Conservation (phyloP, 2,329 filamentous ascomycete species). For the Colletotrichum sp. region DNA sequence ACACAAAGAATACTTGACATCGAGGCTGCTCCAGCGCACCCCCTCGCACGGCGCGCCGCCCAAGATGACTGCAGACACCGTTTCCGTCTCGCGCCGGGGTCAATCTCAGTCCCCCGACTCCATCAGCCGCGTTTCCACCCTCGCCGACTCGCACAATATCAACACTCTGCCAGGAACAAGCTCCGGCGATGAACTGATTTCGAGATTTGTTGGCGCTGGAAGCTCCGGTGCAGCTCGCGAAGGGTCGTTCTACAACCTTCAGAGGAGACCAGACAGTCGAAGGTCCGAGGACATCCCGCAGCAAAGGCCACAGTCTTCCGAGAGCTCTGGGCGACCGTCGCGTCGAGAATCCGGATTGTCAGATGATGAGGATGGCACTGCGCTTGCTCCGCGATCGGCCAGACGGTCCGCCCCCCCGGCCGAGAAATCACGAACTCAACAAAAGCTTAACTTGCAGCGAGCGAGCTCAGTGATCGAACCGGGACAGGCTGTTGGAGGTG, state of each 20-base stretch:
- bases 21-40: constrained; percentile 68
- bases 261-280: constrained; percentile 29
- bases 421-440: constrained; percentile 71
- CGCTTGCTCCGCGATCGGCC: constrained; percentile 49
- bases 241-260: constrained; percentile 55
- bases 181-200: constrained; percentile 47
- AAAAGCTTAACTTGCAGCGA: constrained; percentile 77
- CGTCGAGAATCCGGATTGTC: neutral
- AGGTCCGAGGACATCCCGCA: constrained; percentile 34
- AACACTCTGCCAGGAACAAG: constrained; percentile 24
- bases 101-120: constrained; percentile 37
- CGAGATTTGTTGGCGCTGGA: constrained; percentile 61
- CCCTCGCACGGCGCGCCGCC: constrained; percentile 66
- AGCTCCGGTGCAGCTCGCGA: constrained; percentile 55
- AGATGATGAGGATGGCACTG: constrained; percentile 45
- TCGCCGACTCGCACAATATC: constrained; percentile 37
- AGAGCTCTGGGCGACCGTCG: constrained; percentile 33
- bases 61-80: constrained; percentile 67
- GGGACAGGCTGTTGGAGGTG: constrained; percentile 47
- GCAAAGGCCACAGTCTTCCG: constrained; percentile 47
- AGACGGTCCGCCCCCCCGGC: constrained; percentile 46
- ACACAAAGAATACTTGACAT: constrained; percentile 71
- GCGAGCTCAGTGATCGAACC: constrained; percentile 76
- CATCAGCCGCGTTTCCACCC: constrained; percentile 42
- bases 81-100: constrained; percentile 44